Conservation (phyloP, 2,329 filamentous ascomycete genomes). For the Cadophora gregata region DNA sequence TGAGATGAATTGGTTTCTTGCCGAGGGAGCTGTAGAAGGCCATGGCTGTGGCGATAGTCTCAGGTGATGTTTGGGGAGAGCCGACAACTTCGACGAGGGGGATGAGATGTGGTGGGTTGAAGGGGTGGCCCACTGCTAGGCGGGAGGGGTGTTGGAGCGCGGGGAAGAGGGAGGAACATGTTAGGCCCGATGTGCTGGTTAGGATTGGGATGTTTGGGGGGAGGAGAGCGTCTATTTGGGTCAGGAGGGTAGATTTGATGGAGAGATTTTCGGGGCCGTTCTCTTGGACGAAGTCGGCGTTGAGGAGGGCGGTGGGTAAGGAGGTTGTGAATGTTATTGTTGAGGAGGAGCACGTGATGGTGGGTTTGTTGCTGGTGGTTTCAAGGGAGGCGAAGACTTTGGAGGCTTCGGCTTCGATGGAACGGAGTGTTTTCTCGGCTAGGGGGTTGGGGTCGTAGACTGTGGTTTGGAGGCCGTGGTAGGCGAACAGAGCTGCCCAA, state of each 20-base stretch:
- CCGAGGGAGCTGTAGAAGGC: conserved; percentile 49
- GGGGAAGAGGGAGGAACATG: conserved; percentile 1
- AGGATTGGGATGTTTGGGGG: conserved; percentile 4
- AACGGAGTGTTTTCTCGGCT: neutral
- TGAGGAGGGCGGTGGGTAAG: neutral
- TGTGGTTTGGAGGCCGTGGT: conserved; percentile 5
- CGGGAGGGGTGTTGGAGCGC: conserved; percentile 29
- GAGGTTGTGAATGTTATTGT: conserved; percentile 1
- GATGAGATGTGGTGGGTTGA: conserved; percentile 56
- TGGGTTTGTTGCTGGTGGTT: neutral
- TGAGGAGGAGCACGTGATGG: neutral
- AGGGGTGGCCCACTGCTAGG: conserved; percentile 53
- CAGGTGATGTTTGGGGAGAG: conserved; percentile 32
- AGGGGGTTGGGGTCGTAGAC: conserved; percentile 1
- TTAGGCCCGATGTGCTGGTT: conserved; percentile 1
- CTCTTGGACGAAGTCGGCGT: conserved; percentile 1
- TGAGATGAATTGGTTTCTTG: conserved; percentile 49
- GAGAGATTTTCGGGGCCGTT: conserved; percentile 1
- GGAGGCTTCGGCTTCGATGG: neutral
- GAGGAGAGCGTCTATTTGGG: neutral
- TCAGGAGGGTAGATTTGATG: neutral
- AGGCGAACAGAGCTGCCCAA: neutral
- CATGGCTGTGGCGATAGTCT: conserved; percentile 38
- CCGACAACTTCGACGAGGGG: conserved; percentile 54
- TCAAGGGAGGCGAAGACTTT: neutral